Evolutionary conservation across 352 stramenopile species (phyloP).

Genomic region (Achlya hypogyna): DNA sequence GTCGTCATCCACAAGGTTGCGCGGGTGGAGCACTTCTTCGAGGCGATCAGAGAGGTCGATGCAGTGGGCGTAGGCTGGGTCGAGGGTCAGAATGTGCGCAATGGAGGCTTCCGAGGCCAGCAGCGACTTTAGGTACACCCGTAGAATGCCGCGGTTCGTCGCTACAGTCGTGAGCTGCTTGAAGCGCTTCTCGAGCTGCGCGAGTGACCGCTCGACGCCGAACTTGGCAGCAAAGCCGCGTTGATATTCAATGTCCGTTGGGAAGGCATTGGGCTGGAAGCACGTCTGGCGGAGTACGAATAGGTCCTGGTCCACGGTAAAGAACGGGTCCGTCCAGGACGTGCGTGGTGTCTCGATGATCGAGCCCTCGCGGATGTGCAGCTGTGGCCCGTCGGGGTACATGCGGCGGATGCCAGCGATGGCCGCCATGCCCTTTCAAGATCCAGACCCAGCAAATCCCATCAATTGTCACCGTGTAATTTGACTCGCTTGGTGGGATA

Average conservation of each 20-base stretch:
- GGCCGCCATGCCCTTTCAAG: not conserved
- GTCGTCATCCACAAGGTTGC: constrained; percentile 56
- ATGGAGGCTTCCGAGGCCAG: constrained; percentile 19
- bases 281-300: constrained; percentile 47
- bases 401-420: not conserved
- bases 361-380: not conserved
- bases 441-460: not conserved
- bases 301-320: constrained; percentile 45
- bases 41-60: not conserved
- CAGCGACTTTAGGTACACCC: constrained; percentile 28
- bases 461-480: too few relatives aligned
- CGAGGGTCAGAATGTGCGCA: not conserved
- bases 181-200: constrained; percentile 37
- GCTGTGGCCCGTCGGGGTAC: not conserved
- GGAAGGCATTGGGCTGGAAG: constrained; percentile 38
- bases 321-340: constrained; percentile 28
- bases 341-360: constrained; percentile 22
- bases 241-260: constrained; percentile 34
- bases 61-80: not conserved
- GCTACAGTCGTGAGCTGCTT: constrained; percentile 30
- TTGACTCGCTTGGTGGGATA: too few relatives aligned
- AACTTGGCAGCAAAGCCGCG: constrained; percentile 46
- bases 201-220: constrained; percentile 23
- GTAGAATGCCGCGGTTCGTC: constrained; percentile 23
- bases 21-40: constrained; percentile 38